Conservation (phyloP, 192 early-diverging fungal genomes). For the Rhizophagus clarus region DNA sequence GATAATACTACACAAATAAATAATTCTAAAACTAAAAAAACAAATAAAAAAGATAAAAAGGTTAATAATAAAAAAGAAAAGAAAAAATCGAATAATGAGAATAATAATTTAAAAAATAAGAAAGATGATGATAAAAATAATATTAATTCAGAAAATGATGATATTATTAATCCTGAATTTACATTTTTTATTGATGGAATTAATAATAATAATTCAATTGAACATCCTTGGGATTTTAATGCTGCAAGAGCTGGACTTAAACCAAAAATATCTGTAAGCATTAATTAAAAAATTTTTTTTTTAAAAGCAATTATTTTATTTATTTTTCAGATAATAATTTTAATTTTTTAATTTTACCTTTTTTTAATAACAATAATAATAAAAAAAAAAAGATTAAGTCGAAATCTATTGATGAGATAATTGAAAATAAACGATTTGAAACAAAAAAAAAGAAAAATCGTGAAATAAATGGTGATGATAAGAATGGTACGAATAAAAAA, state of each 20-base stretch:
- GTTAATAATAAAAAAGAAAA: constrained; percentile 38
- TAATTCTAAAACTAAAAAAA: constrained; percentile 11
- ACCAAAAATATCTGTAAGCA: constrained; percentile 50
- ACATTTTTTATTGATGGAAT: constrained; percentile 79
- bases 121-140: constrained; percentile 52
- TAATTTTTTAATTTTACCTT: not conserved
- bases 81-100: constrained; percentile 38
- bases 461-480: not conserved
- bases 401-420: constrained; percentile 21
- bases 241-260: constrained; percentile 75
- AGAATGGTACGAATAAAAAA: not conserved
- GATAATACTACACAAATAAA: not conserved
- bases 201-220: constrained; percentile 52
- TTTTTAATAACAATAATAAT: too few species aligned
- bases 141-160: constrained; percentile 40
- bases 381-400: constrained; percentile 5
- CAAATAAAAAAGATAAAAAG: constrained; percentile 33
- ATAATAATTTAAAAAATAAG: constrained; percentile 6
- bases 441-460: not conserved
- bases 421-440: not conserved
- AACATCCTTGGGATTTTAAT: constrained; percentile 80
- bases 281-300: not conserved
- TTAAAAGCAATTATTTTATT: not conserved
- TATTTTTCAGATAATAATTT: too few species aligned
- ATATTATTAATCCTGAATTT: constrained; percentile 73